Percentiles rank a stretch among this genome's conserved stretches.
These are phyloP conservation scores for Sedum album DNA, from an alignment of 164 flowering plant species.

Conservation along the genomic window DNA sequence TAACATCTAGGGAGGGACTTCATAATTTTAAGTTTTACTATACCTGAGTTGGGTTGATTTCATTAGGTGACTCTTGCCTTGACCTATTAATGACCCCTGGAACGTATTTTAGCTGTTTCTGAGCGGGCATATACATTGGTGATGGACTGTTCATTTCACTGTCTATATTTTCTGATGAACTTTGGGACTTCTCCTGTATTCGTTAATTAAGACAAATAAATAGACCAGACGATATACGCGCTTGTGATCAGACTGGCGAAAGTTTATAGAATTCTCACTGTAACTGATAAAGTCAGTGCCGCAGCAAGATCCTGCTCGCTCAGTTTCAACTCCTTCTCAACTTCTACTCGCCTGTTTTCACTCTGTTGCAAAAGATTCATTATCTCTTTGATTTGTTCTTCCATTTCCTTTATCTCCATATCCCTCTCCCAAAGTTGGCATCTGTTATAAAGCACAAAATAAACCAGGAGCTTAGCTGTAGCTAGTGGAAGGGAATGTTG, in stretches of 20 bases:
- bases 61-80: conserved; percentile 46
- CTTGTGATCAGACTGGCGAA: not conserved
- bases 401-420: conserved; percentile 75
- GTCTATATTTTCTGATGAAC: conserved; percentile 50
- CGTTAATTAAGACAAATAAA: conserved; percentile 27
- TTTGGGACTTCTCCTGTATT: conserved; percentile 45
- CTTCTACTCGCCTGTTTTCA: conserved; percentile 74
- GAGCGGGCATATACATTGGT: conserved; percentile 72
- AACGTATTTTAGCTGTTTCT: conserved; percentile 81
- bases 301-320: conserved; percentile 75
- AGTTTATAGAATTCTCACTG: conserved; percentile 32
- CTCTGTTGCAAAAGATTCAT: conserved; percentile 71
- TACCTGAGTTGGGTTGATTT: conserved; percentile 46
- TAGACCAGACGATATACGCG: not conserved
- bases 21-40: conserved; percentile 46
- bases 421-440: conserved; percentile 84
- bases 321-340: conserved; percentile 79
- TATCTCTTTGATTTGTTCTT: conserved; percentile 85
- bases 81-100: conserved; percentile 79
- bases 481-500: conserved; percentile 26
- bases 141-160: conserved; percentile 66
- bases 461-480: conserved; percentile 42
- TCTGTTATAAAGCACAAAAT: conserved; percentile 44
- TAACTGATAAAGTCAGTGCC: conserved; percentile 60
- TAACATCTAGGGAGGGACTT: not conserved